Evolutionary conservation across 2,329 filamentous ascomycete species (phyloP), one percentile per base, ranked within the genome.

Genomic region (Ophiosphaerella narmari): DNA sequence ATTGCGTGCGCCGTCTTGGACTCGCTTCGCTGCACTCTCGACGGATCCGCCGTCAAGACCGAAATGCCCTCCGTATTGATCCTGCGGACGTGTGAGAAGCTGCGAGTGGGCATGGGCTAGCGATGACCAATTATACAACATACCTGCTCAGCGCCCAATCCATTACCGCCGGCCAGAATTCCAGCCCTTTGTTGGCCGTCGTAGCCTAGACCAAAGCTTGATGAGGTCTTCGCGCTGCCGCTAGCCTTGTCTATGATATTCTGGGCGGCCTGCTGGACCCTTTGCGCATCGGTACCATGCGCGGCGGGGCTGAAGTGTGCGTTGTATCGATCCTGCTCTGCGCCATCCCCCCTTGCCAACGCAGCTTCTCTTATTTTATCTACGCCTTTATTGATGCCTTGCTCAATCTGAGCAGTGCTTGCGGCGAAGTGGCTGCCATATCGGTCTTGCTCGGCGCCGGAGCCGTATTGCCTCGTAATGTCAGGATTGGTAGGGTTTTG

Each of bases 101-200:
- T 40, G 38, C 16, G 7, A n/a, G 12, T 9, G 11, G 9, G 8
- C 33, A 7, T 35, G 4, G 6, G 12, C 26, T 11, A 29, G 11
- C 3, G 11, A 8, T 29, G 26, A 29, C 18, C 18, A 21, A 21
- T 21, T 21, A 21, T 21, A 4, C 18, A n/a, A 46, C 59, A 39
- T 63, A 72, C 69, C 62, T 72, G 69, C 46, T 72, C 69, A 31
- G 68, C 68, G 7, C 68, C 69, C 12, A 48, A 52, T n/a, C 68
- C 67, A 39, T 65, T 60, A 33, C 53, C 52, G 5, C 51, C 51
- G 31, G 69, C 68, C 51, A 71, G 43, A 29, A 61, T 37, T 51
- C 62, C 65, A 23, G 67, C 69, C 37, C 63, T 54, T 50, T 60
- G 63, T 45, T 57, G 63, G 7, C 69, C 69, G 50, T 72, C 69